Evolutionary conservation across 2,329 filamentous ascomycete species (phyloP).

Genomic region (Chaetomium globosum): DNA sequence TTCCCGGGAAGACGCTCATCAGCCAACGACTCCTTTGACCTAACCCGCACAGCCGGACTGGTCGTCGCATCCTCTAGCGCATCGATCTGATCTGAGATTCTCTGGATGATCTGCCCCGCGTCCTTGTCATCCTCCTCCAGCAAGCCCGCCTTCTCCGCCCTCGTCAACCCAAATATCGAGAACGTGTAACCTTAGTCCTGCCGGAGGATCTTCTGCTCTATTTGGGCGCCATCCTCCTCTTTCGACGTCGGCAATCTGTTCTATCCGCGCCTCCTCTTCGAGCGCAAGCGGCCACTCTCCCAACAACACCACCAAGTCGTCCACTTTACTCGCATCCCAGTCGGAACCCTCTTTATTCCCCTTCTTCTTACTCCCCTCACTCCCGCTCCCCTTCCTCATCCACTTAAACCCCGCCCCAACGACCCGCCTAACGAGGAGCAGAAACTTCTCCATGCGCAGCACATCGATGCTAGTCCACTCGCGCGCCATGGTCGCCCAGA

Average conservation of each 20-base stretch:
- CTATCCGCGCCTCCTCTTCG: slow-evolving; percentile 41
- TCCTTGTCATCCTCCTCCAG: slow-evolving; percentile 47
- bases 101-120: slow-evolving; percentile 52
- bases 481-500: slow-evolving; percentile 70
- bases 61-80: slow-evolving; percentile 58
- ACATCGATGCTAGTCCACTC: slow-evolving; percentile 75
- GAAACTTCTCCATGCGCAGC: slow-evolving; percentile 86
- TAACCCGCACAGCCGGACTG: slow-evolving; percentile 71
- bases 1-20: slow-evolving; percentile 76
- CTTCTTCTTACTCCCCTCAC: slow-evolving; percentile 8
- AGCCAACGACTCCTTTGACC: slow-evolving; percentile 68
- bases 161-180: slow-evolving; percentile 93
- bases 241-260: slow-evolving; percentile 32
- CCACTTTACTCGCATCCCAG: slow-evolving; percentile 36
- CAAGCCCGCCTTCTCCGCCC: slow-evolving; percentile 68
- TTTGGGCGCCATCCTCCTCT: slow-evolving; percentile 40
- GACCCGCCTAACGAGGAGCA: slow-evolving; percentile 79
- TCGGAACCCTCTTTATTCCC: slow-evolving; percentile 13
- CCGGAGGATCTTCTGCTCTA: slow-evolving; percentile 60
- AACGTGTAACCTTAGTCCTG: slow-evolving; percentile 83
- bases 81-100: slow-evolving; percentile 59
- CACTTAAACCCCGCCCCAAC: slow-evolving; percentile 69
- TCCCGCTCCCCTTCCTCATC: slow-evolving; percentile 38
- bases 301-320: slow-evolving; percentile 50
- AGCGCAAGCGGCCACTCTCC: slow-evolving; percentile 47